Evolutionary conservation across 116 monocot genomes (phyloP).

Genomic region (Zostera marina): DNA sequence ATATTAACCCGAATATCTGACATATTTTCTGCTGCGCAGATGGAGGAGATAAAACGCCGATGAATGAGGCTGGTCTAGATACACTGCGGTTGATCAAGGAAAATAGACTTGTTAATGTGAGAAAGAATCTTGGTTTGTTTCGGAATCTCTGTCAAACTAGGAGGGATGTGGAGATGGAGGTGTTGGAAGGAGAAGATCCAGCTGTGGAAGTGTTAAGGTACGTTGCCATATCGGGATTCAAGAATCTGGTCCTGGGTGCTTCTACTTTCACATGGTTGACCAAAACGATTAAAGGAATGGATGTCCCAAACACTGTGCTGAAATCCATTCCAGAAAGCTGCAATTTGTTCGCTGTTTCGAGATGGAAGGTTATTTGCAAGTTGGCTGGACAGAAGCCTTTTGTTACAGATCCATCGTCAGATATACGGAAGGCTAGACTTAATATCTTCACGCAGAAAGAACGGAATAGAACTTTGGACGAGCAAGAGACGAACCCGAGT

Average conservation of each 20-base stretch:
- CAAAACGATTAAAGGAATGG: constrained; percentile 37
- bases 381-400: too few species aligned
- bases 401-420: constrained; percentile 1
- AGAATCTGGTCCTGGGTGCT: constrained; percentile 52
- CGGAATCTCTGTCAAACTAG: constrained; percentile 2
- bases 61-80: constrained; percentile 21
- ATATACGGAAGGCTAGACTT: constrained; percentile 19
- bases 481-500: constrained; percentile 10
- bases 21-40: constrained; percentile 13
- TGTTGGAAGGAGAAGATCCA: constrained; percentile 36
- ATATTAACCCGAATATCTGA: not conserved
- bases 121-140: not conserved
- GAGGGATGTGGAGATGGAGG: constrained; percentile 23
- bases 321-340: constrained; percentile 37
- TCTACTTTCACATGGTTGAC: constrained; percentile 36
- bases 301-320: constrained; percentile 38
- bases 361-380: constrained; percentile 27
- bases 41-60: constrained; percentile 31
- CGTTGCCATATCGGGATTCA: constrained; percentile 21
- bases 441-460: constrained; percentile 20
- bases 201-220: constrained; percentile 29
- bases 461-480: constrained; percentile 8
- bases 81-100: constrained; percentile 24
- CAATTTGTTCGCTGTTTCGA: constrained; percentile 68
- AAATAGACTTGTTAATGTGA: constrained; percentile 18